These are phyloP conservation scores for Cyberlindnera suaveolens DNA, from an alignment of 805 yeast species.

Conservation along the genomic window DNA sequence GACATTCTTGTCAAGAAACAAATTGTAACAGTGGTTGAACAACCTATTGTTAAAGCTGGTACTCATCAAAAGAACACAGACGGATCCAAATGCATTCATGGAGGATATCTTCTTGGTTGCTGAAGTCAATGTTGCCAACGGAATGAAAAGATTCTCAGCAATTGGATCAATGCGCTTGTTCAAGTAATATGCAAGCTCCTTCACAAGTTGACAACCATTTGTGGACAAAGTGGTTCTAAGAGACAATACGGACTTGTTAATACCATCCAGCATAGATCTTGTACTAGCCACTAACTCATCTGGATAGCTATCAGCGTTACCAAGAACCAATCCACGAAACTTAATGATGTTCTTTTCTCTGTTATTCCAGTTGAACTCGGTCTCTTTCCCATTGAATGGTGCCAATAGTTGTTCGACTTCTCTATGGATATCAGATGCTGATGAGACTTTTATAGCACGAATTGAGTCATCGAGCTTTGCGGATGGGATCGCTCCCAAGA, in stretches of 20 bases:
- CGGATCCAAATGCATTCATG: slow-evolving; percentile 28
- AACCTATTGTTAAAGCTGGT: slow-evolving; percentile 48
- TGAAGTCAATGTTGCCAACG: slow-evolving; percentile 28
- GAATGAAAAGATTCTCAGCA: slow-evolving; percentile 28
- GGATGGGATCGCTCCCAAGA: slow-evolving; percentile 13
- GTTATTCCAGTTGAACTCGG: slow-evolving; percentile 78
- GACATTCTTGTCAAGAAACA: slow-evolving; percentile 62
- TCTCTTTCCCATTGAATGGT: slow-evolving; percentile 69
- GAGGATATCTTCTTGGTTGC: slow-evolving; percentile 33
- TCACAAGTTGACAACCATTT: slow-evolving; percentile 69
- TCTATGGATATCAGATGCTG: slow-evolving; percentile 17
- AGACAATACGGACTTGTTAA: slow-evolving; percentile 62
- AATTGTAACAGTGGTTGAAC: slow-evolving; percentile 40
- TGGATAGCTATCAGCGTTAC: slow-evolving; percentile 41
- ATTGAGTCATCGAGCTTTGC: slow-evolving; percentile 18
- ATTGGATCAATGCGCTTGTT: slow-evolving; percentile 25
- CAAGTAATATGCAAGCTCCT: slow-evolving; percentile 43
- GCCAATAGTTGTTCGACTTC: slow-evolving; percentile 23
- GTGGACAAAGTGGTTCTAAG: slow-evolving; percentile 78
- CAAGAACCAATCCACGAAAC: slow-evolving; percentile 56
- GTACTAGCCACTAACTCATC: slow-evolving; percentile 30
- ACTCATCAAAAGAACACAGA: slow-evolving; percentile 47
- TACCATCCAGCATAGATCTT: slow-evolving; percentile 44
- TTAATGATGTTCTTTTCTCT: slow-evolving; percentile 60
- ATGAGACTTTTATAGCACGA: slow-evolving; percentile 5